These are phyloP conservation scores for Malassezia globosa DNA, from an alignment of 1,284 basidiomycete genomes.

Conservation along the genomic window DNA sequence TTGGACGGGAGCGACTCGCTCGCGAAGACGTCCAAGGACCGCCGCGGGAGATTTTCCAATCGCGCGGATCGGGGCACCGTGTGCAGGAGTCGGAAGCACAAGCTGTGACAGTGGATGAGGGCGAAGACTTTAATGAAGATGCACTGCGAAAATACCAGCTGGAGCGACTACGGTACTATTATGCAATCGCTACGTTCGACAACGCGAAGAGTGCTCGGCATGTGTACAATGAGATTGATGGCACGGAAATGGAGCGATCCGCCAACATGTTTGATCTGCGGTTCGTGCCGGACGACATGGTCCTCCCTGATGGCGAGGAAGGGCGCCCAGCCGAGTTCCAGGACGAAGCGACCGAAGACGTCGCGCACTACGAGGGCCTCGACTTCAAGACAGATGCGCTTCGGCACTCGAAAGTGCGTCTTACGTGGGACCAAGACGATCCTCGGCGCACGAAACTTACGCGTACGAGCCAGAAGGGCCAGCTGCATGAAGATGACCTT, in stretches of 20 bases:
- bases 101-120: constrained; percentile 49
- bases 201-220: constrained; percentile 65
- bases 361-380: constrained; percentile 60
- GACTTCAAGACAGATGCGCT: constrained; percentile 92
- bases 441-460: constrained; percentile 69
- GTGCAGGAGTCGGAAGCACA: constrained; percentile 2
- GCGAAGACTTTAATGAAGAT: constrained; percentile 59
- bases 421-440: constrained; percentile 98
- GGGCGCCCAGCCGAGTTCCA: constrained; percentile 59
- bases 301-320: constrained; percentile 61
- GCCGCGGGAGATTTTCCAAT: constrained; percentile 65
- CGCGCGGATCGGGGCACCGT: constrained; percentile 54
- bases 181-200: constrained; percentile 86
- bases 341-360: constrained; percentile 61
- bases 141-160: constrained; percentile 84
- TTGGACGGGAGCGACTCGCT: constrained; percentile 78
- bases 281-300: constrained; percentile 64
- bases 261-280: constrained; percentile 85
- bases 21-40: constrained; percentile 83
- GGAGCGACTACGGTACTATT: constrained; percentile 86
- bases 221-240: constrained; percentile 76
- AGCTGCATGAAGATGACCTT: constrained; percentile 42
- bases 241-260: constrained; percentile 89
- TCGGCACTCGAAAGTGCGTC: constrained; percentile 92
- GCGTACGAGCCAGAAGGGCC: constrained; percentile 24